These are phyloP conservation scores for Puccinellia tenuiflora DNA, from an alignment of 176 grass and related monocot species.

Conservation along the genomic window DNA sequence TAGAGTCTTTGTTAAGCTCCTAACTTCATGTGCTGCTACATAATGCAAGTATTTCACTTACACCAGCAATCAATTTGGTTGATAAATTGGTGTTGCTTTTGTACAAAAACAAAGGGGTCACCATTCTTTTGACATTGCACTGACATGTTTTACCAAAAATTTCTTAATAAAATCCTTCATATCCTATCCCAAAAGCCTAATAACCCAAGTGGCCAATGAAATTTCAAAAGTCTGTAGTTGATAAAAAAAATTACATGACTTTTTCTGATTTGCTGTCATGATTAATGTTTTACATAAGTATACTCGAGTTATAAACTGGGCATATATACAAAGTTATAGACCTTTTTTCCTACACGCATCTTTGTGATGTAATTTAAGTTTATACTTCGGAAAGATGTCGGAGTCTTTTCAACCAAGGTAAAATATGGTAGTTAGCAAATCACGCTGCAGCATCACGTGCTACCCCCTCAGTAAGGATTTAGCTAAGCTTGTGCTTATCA, in stretches of 20 bases:
- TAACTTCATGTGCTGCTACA: background rate
- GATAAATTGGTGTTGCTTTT: background rate
- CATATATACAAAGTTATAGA: background rate
- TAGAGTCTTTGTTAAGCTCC: slow-evolving; percentile 19
- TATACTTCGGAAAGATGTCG: background rate
- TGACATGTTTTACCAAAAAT: background rate
- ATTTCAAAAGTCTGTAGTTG: background rate
- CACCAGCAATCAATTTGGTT: background rate
- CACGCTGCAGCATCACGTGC: background rate
- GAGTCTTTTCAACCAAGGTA: background rate
- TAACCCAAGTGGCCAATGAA: background rate
- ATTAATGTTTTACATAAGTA: background rate
- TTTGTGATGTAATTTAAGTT: background rate
- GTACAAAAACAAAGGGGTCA: background rate
- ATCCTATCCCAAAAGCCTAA: background rate
- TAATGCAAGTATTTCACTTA: background rate
- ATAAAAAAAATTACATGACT: background rate
- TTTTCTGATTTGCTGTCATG: background rate
- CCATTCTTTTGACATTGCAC: background rate
- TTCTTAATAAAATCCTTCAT: background rate
- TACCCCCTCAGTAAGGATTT: background rate
- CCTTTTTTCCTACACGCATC: background rate
- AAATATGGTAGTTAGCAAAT: background rate
- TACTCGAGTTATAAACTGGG: background rate
- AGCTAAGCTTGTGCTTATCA: background rate